These are phyloP conservation scores for Penicillium sp. DNA, from an alignment of 2,329 filamentous ascomycete species.

Conservation along the genomic window DNA sequence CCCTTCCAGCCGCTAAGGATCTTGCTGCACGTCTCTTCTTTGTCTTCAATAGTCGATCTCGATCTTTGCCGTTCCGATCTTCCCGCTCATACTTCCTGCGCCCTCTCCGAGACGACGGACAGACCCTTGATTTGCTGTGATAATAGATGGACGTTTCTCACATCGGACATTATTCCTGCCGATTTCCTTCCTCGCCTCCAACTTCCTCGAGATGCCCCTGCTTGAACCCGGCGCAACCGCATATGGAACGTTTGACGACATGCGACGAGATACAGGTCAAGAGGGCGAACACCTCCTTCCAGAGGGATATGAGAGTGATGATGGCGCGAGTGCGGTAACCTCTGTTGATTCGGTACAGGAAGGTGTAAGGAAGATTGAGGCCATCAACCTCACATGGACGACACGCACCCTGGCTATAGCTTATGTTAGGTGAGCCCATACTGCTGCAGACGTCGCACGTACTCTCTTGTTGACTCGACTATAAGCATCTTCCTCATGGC, in stretches of 20 bases:
- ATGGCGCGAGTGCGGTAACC: conserved; percentile 28
- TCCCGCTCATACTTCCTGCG: neutral
- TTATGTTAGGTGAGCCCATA: conserved; percentile 51
- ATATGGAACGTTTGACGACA: conserved; percentile 41
- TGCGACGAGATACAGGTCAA: conserved; percentile 30
- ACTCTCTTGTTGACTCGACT: conserved; percentile 3
- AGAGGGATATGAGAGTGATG: conserved; percentile 33
- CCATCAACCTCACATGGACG: conserved; percentile 58
- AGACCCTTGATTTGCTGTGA: conserved; percentile 5
- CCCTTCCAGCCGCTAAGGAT: conserved; percentile 14
- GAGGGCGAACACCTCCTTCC: conserved; percentile 40
- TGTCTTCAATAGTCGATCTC: conserved; percentile 7
- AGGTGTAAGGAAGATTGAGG: conserved; percentile 58
- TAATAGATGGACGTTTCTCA: conserved; percentile 31
- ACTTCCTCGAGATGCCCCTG: conserved; percentile 36
- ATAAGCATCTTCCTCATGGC: conserved; percentile 64
- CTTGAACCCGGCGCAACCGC: conserved; percentile 37
- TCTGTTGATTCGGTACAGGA: conserved; percentile 45
- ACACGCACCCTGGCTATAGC: conserved; percentile 53
- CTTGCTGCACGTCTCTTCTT: conserved; percentile 11
- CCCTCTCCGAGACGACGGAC: conserved; percentile 1
- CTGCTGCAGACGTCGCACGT: neutral
- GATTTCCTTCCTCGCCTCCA: conserved; percentile 18
- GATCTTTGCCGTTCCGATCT: neutral
- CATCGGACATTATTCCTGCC: conserved; percentile 9